Evolutionary conservation across 2,329 filamentous ascomycete genomes (phyloP), one percentile per base, ranked within the genome.

Genomic region (Hypoxylon sp.): DNA sequence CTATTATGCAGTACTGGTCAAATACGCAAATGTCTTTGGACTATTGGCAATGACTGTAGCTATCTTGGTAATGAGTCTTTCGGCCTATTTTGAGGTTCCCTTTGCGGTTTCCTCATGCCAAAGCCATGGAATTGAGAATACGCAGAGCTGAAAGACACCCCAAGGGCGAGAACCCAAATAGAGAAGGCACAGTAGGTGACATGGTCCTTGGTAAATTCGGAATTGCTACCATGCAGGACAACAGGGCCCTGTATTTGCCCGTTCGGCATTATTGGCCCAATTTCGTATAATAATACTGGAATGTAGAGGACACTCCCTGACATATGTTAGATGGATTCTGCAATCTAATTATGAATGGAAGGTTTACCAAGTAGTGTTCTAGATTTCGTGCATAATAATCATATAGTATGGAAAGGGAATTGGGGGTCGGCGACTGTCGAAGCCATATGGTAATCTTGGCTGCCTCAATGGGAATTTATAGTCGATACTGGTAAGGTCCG

Each of bases 211-310:
- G 16, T 11, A 21, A 21, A 21, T 32, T 19, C 3, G 45, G 7
- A 25, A 5, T 14, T 39, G 45, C 30, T 29, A n/a, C 23, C n/a
- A 39, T 27, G 30, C 29, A 23, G 45, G 29, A 37, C 29, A 56
- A n/a, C 19, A 56, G 30, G 41, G 29, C 21, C 23, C 5, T 14
- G 37, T 48, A n/a, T 45, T 48, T 29, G 23, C n/a, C 29, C 16
- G n/a, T 32, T 39, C 43, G n/a, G 7, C n/a, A 34, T 47, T 5
- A 30, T 11, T 19, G 41, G 19, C 7, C 7, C 8, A 37, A n/a
- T 30, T 30, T 32, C 11, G 52, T 54, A 37, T 54, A 32, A 32
- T 54, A 45, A 45, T 1, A 25, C 37, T 45, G 9, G 16, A 11
- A 19, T 41, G 5, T 50, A 58, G 12, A 58, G 16, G 34, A 14